Evolutionary conservation across 257 asterid genomes (phyloP), one percentile per base, ranked within the genome.

Genomic region (Salvia rosmarinus): DNA sequence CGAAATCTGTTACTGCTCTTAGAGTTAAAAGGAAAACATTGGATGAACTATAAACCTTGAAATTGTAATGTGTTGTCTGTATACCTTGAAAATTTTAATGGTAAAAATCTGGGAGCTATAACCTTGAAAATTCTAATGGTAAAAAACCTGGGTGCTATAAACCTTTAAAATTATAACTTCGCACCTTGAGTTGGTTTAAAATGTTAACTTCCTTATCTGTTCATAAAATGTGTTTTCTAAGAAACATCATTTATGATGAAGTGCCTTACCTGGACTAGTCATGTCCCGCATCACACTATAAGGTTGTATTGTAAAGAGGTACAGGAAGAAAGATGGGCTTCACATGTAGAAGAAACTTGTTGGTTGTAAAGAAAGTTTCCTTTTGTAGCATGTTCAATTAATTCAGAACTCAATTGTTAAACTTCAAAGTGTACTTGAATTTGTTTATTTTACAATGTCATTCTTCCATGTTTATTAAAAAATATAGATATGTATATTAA

Each of bases 301-400:
- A 32, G 37, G 37, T 32, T 32, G 4, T 12, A 43, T 1, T 11
- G 17, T 42, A 6, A 32, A 30, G 32, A 47, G 21, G 21, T 25
- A 28, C 28, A 34, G 16, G 19, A 0, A 67, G 49, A 67, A 9
- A 67, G 72, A 67, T 25, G 70, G 44, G 39, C 28, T 20, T 37
- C 49, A 50, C 54, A 50, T 49, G 63, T 49, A 32, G 17, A 44
- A 49, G 55, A 49, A 49, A n/a, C 23, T 49, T 49, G 55, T 14
- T 49, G 16, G 55, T 16, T 17, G 23, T 49, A n/a, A n/a, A 47
- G 21, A 47, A n/a, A 19, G 23, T 47, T 19, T 47, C 23, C 20
- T 49, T 16, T 49, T 49, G 11, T 49, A 62, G 63, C 55, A 50
- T 62, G 63, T 49, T 50, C 23, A 40, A 12, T 61, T n/a, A 72